Base-by-base conservation (phyloP, 129 eudicot species). In the Calendula officinalis region DNA sequence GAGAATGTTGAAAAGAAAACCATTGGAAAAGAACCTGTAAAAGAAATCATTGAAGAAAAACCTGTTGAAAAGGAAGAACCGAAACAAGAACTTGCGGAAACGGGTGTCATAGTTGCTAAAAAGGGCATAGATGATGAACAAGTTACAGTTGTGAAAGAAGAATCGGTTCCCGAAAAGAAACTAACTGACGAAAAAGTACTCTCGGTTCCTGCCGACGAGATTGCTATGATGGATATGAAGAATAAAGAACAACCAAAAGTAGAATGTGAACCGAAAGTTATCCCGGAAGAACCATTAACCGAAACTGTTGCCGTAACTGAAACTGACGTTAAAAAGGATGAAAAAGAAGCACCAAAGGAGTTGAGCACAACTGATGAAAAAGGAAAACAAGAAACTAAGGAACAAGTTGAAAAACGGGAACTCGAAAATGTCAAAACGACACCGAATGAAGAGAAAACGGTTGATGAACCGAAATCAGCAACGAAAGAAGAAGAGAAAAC, bases 401-500 rank as follows among this genome's bases (percentile, higher is more conserved):
- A 77, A 41, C 65, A 68, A 12, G 78, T 57, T 6, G 67, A 46
- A 27, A 71, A 81, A 44, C 61, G 70, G 36, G 42, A 62, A 36
- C 70, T 53, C 22, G 61, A 66, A 8, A 45, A 62, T 10, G 63
- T 50, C 16, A 67, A 76, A 69, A 58, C 53, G 11, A 67, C 57
- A 10, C 2, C 77, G 4, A 42, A 81, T 8, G 67, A 70, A 38
- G 67, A 69, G 11, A 69, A 80, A 54, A 40, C 67, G 33, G 71
- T 30, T 3, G 80, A 77, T 27, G 74, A 77, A 54, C 62, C 74
- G 6, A 62, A 77, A 70, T 69, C 71, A 16, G 46, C 61, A 4
- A 71, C 86, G 3, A 73, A 74, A 59, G 87, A 81, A 67, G 89
- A 84, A 59, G 92, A 64, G 45, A 84, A 87, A 71, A 73, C 84